Evolutionary conservation across 2,329 filamentous ascomycete species (phyloP).

Genomic region (Claviceps capensis): DNA sequence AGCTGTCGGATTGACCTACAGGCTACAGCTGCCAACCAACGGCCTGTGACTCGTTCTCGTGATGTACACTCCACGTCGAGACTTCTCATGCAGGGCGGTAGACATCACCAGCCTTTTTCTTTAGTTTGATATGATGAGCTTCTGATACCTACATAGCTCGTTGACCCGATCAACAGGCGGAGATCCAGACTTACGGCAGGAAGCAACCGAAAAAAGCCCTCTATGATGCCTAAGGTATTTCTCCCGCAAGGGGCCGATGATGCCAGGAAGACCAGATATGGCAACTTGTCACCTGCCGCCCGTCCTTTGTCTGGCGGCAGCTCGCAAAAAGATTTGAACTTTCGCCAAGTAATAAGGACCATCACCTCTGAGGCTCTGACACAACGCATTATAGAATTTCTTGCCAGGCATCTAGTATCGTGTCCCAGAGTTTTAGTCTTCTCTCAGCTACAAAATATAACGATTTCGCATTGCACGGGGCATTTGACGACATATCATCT

Average conservation of each 20-base stretch:
- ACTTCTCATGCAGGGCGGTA: not conserved
- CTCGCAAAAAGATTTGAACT: not conserved
- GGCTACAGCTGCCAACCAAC: not conserved
- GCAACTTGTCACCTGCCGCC: not conserved
- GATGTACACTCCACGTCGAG: not conserved
- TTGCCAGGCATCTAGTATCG: too few relatives aligned
- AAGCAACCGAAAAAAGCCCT: not conserved
- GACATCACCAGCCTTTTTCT: not conserved
- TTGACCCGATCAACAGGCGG: not conserved
- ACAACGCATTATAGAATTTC: too few relatives aligned
- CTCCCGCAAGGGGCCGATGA: not conserved
- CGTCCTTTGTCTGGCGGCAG: not conserved
- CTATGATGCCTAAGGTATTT: not conserved
- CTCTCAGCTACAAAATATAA: too few relatives aligned
- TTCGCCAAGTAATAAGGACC: too few relatives aligned
- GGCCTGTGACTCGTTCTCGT: not conserved
- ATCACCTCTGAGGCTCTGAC: too few relatives aligned
- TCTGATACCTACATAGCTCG: not conserved
- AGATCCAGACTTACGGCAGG: not conserved
- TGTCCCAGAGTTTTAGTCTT: too few relatives aligned
- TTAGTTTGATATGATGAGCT: not conserved
- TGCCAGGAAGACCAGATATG: not conserved
- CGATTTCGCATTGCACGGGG: too few relatives aligned
- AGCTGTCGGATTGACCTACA: not conserved
- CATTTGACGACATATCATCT: too few relatives aligned